Evolutionary conservation across 768 basidiomycete genomes (phyloP), one percentile per base, ranked within the genome.

Genomic region (Tricholoma terreum): DNA sequence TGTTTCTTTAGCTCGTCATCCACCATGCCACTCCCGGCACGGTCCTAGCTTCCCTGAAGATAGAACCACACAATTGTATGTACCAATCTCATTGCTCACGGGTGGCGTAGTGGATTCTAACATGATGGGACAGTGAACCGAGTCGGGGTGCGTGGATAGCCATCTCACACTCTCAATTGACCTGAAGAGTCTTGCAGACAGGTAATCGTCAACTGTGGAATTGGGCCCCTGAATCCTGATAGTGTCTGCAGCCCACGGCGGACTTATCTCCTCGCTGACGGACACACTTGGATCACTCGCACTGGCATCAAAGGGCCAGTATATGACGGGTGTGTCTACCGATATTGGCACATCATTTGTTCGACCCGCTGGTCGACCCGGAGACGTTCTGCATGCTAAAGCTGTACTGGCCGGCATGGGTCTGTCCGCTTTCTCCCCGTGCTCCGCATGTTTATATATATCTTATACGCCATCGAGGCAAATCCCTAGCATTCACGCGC

Each of bases 251-350:
- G 87, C 87, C 21, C 91, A 94, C 62, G 92, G 92, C 15, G 92
- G 92, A 19, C 79, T 94, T 35, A 82, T 93, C 61, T 69, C 90
- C 66, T 90, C 91, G 8, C 73, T 94, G 30, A 92, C 92, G 4
- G 92, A 93, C 69, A 92, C 90, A 12, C 71, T 93, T 15, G 91
- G 92, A 3, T 92, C 91, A 1, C 80, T 93, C 15, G 90, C 87
- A n/a, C 83, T 94, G 22, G 88, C 90, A 1, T 82, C 85, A 12
- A 86, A 85, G 60, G 92, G 92, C 2, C 86, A 91, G 8, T 94
- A 75, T 65, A 91, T 92, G 90, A 93, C 92, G 0, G 90, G 92
- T 14, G 90, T 93, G 9, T 91, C 89, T 2, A 90, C 90, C 3
- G 91, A 93, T 67, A 84, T 94, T 60, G 85, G 78, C 21, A 81